Base-by-base conservation (phyloP, 257 asterid genomes). In the Solanum okadae region DNA sequence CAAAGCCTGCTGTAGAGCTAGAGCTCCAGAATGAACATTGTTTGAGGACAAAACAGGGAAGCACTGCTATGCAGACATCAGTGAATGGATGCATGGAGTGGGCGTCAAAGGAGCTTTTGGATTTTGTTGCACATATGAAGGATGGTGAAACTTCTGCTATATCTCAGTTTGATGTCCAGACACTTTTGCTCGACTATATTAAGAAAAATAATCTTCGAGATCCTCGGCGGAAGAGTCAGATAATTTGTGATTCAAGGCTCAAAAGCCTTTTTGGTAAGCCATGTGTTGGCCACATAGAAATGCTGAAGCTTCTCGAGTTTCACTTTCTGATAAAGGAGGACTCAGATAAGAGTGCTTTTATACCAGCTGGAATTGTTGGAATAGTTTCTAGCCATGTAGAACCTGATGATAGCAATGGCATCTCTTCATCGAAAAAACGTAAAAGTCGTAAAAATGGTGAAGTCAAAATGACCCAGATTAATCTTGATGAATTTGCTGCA, bases 231-330 rank as follows among this genome's bases (percentile, higher is more conserved):
- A 94, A 94, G 93, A 94, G 96, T 90, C 95, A 93, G 83, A 91
- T 96, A 40, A 84, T 94, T 77, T 96, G 99, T 65, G 99, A 96
- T 88, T 79, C 71, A 34, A 94, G 94, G 93, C 98, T 96, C 61
- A 92, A 90, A 86, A 96, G 90, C 89, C 88, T 96, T 63, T 96
- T 96, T 88, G 94, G 99, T 72, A 95, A 92, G 92, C 91, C 94
- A 83, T 93, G 92, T 22, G 94, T 96, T 82, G 96, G 95, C 82
- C 98, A 93, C 88, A 89, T 90, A 67, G 99, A 96, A 88, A 96
- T 95, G 98, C 90, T 94, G 81, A 94, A 94, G 94, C 98, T 96
- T 93, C 95, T 96, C 13, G 96, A 94, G 85, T 93, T 61, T 91
- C 99, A 96, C 91, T 89, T 94, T 90, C 94, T 91, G 71, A 88